A percentile compares a stretch with the other conserved stretches of the same genome.
These are phyloP conservation scores for Gossypium herbaceum DNA, from an alignment of 345 rosid species.

Conservation along the genomic window DNA sequence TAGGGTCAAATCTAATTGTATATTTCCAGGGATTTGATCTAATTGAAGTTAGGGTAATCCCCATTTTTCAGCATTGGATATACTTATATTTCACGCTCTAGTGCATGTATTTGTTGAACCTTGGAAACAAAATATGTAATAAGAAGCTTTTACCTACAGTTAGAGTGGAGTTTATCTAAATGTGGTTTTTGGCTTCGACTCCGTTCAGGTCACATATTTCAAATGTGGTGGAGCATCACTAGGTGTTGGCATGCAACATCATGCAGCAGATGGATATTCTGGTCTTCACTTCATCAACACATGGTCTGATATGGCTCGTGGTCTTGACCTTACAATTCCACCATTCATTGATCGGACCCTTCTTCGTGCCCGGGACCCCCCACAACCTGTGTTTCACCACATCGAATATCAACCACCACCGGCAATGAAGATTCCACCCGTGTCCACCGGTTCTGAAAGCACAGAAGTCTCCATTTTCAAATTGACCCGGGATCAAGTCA, in stretches of 20 bases:
- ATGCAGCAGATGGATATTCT: conserved; percentile 90
- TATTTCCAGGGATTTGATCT: background rate
- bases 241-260: conserved; percentile 98
- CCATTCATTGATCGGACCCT: conserved; percentile 86
- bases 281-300: conserved; percentile 91
- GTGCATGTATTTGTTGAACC: background rate
- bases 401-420: conserved; percentile 90
- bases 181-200: background rate
- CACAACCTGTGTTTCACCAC: conserved; percentile 66
- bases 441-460: conserved; percentile 37
- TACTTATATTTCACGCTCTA: background rate
- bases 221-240: conserved; percentile 97
- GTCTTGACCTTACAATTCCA: conserved; percentile 57
- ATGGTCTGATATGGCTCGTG: conserved; percentile 96
- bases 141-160: no score
- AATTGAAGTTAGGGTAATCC: background rate
- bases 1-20: background rate
- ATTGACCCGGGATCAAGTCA: conserved; percentile 57
- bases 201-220: conserved; percentile 64
- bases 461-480: conserved; percentile 35
- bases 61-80: background rate
- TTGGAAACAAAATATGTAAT: background rate
- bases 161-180: background rate
- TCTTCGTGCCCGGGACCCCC: conserved; percentile 85
- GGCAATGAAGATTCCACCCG: conserved; percentile 40